Evolutionary conservation across 2,329 filamentous ascomycete species (phyloP).

Genomic region (Pleomassaria siparia): DNA sequence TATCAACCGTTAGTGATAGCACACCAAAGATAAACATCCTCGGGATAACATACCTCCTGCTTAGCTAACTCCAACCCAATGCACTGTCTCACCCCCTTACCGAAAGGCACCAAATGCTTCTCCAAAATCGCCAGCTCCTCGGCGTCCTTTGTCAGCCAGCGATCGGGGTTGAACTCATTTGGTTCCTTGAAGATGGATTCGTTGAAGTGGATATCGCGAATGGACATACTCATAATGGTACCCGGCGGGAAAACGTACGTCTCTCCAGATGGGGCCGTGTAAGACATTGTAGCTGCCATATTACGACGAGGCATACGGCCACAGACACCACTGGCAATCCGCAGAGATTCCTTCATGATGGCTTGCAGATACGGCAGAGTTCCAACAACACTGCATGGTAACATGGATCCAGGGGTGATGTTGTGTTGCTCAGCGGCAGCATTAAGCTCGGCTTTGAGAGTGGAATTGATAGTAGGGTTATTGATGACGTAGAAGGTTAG

Average conservation of each 20-base stretch:
- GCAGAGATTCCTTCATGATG: constrained; percentile 18
- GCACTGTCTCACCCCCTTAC: constrained; percentile 17
- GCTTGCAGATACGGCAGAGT: constrained; percentile 17
- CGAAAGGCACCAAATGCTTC: constrained; percentile 16
- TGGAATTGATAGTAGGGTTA: constrained; percentile 29
- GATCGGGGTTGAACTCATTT: constrained; percentile 15
- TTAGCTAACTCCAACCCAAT: constrained; percentile 17
- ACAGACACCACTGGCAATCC: constrained; percentile 10
- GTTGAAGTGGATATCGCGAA: constrained; percentile 12
- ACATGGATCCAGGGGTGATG: constrained; percentile 3
- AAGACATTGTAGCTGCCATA: constrained; percentile 8
- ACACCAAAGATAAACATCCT: neutral
- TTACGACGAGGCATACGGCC: constrained; percentile 17
- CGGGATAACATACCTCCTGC: constrained; percentile 5
- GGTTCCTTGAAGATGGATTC: constrained; percentile 15
- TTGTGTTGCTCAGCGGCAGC: constrained; percentile 1
- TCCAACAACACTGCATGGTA: constrained; percentile 12
- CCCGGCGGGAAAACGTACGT: constrained; percentile 15
- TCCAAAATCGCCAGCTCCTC: constrained; percentile 8
- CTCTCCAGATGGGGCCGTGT: constrained; percentile 6
- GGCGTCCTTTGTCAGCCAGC: constrained; percentile 12
- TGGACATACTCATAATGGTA: constrained; percentile 14
- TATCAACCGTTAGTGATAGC: neutral
- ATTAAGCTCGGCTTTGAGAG: constrained; percentile 42
- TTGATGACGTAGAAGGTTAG: constrained; percentile 41